Evolutionary conservation across 352 stramenopile species (phyloP).

Genomic region (Pythium biforme): DNA sequence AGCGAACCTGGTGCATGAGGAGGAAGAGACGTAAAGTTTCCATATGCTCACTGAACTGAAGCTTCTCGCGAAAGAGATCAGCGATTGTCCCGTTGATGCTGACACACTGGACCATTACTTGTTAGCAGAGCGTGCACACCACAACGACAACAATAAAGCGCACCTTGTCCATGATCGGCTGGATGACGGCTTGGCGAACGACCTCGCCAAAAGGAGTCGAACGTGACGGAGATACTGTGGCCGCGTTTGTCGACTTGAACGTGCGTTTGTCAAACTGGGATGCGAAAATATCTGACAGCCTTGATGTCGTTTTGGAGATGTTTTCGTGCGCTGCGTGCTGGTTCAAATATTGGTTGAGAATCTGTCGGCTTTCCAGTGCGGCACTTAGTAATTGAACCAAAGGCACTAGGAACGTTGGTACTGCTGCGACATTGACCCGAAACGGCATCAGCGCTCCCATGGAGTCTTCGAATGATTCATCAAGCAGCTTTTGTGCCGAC

Average conservation of each 20-base stretch:
- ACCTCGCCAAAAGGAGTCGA: constrained; percentile 9
- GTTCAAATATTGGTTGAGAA: constrained; percentile 59
- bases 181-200: constrained; percentile 5
- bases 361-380: constrained; percentile 58
- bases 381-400: constrained; percentile 39
- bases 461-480: constrained; percentile 42
- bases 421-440: constrained; percentile 29
- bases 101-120: constrained; percentile 36
- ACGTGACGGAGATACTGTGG: neutral
- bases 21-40: constrained; percentile 56
- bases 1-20: constrained; percentile 68
- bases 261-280: neutral
- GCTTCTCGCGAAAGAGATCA: constrained; percentile 47
- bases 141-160: constrained; percentile 35
- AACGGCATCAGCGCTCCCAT: constrained; percentile 46
- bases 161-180: constrained; percentile 28
- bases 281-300: constrained; percentile 9
- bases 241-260: neutral
- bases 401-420: constrained; percentile 47
- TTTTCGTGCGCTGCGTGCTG: constrained; percentile 23
- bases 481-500: neutral
- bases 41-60: constrained; percentile 52
- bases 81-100: constrained; percentile 49
- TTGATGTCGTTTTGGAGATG: constrained; percentile 11
- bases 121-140: neutral